Evolutionary conservation across 2,329 filamentous ascomycete genomes (phyloP).

Genomic region (Penicillium sp.): DNA sequence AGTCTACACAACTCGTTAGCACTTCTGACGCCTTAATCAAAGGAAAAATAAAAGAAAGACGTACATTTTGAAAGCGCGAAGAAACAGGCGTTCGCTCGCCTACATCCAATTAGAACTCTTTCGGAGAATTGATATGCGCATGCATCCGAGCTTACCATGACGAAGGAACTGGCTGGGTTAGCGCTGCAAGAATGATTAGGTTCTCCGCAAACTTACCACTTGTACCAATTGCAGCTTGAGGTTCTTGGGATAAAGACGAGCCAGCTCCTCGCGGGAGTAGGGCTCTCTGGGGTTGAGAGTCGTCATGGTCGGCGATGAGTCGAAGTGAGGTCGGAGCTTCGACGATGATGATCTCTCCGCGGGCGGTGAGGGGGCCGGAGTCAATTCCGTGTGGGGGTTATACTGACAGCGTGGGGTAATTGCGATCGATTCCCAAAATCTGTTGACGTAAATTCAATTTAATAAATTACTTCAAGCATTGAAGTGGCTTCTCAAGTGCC

Average conservation of each 20-base stretch:
- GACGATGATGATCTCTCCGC: conserved; percentile 5
- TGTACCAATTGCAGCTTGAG: conserved; percentile 88
- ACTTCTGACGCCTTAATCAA: background rate
- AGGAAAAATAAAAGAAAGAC: conserved; percentile 11
- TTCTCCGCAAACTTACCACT: conserved; percentile 53
- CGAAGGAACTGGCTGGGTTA: conserved; percentile 58
- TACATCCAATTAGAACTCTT: conserved; percentile 25
- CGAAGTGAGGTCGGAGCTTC: conserved; percentile 6
- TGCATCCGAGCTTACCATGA: conserved; percentile 53
- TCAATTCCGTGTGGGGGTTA: background rate
- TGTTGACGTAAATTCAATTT: too few relatives aligned
- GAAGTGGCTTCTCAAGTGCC: too few relatives aligned
- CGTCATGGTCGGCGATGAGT: conserved; percentile 60
- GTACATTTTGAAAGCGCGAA: conserved; percentile 77
- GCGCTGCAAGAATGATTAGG: background rate
- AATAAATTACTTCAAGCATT: too few relatives aligned
- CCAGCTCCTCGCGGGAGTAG: conserved; percentile 78
- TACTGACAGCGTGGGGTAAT: background rate
- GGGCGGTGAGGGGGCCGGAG: conserved; percentile 20
- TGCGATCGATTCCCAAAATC: background rate
- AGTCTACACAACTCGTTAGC: conserved; percentile 36
- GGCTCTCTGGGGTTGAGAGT: conserved; percentile 69
- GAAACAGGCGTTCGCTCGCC: conserved; percentile 79
- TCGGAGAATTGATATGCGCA: conserved; percentile 1
- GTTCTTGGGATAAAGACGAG: conserved; percentile 72